phyloP scores from a whole-genome alignment of 495 filamentous ascomycete genomes.

The Aspergillus diversus region DNA sequence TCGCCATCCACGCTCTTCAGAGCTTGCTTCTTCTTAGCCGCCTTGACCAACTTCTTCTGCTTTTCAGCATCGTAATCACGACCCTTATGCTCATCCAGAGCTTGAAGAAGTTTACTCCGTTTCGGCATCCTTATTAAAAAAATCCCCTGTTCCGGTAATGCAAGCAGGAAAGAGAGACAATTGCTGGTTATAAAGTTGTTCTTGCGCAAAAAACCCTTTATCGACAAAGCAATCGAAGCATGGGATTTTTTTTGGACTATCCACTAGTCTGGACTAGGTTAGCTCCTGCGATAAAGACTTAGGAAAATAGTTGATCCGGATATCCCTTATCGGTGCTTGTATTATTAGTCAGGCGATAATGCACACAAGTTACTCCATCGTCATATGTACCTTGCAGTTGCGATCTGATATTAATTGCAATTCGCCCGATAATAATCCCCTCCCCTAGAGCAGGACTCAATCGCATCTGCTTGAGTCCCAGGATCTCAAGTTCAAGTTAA shows the following conservation, averaged over 20 bases:
- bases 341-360: neutral
- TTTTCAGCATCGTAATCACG: slow-evolving; percentile 70
- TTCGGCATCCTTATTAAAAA: slow-evolving; percentile 54
- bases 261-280: slow-evolving; percentile 32
- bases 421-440: too few relatives aligned
- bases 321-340: slow-evolving; percentile 6
- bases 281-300: slow-evolving; percentile 31
- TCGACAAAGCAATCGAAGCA: slow-evolving; percentile 21
- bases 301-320: slow-evolving; percentile 34
- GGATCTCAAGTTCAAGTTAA: neutral
- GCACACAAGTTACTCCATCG: neutral
- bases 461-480: too few relatives aligned
- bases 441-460: too few relatives aligned
- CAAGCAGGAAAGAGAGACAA: neutral
- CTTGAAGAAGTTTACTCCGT: slow-evolving; percentile 67
- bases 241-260: slow-evolving; percentile 48
- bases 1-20: slow-evolving; percentile 44
- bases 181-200: neutral
- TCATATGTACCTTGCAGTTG: neutral
- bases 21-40: slow-evolving; percentile 56
- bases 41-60: slow-evolving; percentile 61
- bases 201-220: neutral
- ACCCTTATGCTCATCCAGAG: slow-evolving; percentile 68
- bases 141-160: neutral
- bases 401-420: too few relatives aligned